Base-by-base conservation (phyloP, 1,284 basidiomycete genomes). In the Chondrostereum purpureum region DNA sequence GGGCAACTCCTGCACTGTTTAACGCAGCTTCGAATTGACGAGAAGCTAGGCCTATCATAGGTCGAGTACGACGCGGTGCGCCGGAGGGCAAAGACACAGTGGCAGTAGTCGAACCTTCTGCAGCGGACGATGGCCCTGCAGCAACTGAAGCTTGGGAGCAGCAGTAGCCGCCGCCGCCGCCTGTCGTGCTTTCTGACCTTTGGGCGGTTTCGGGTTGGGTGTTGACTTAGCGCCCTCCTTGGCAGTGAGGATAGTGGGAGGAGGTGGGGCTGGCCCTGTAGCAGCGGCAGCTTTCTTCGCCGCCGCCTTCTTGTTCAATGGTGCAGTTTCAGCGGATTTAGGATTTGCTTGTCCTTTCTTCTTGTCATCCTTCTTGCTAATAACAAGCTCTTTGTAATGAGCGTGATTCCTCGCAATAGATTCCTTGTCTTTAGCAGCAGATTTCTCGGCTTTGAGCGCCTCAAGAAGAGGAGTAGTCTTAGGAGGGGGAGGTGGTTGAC, bases 401-500 rank as follows among this genome's bases (percentile, higher is more conserved):
- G 80, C 73, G 21, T 84, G 80, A 44, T 76, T 82, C 24, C 81
- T 78, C 20, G 80, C 67, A 51, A 82, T 83, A 14, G 78, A 68
- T 50, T 83, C 82, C 55, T 79, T 84, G 57, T 87, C 84, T 50
- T 77, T 80, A 54, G 79, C 73, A 0, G 83, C 82, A 3, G 73
- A 73, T 57, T 84, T 87, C 61, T 89, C 83, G 0, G 84, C 84
- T 54, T 88, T 88, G 45, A 96, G 76, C 2, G 91, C 89, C 55
- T 93, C 91, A 23, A 96, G 77, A 18, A 95, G 74, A 0, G 92
- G 92, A 0, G 92, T 95, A 0, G 86, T 85, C 48, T 83, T 90
- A 0, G 88, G 85, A 21, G 65, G 69, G 2, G 78, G 70, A 0
- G 70, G 61, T 0, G 75, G 69, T 51, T 79, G 79, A 3, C 69